Base-by-base conservation (phyloP, 352 stramenopile species). In the Phytophthora chlamydospora region DNA sequence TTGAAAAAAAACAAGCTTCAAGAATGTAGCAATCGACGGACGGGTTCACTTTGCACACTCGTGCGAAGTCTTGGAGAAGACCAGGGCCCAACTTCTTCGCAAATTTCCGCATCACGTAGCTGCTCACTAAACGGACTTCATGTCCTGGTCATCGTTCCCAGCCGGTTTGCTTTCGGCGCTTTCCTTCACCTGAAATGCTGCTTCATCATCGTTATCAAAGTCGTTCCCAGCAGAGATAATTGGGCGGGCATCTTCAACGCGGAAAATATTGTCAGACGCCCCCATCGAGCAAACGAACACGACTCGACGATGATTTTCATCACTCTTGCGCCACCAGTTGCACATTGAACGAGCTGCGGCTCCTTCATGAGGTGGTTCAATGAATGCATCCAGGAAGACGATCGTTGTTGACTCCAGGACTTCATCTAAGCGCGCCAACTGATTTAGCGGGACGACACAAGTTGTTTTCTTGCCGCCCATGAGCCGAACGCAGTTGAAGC, bases 111-210 rank as follows among this genome's bases (percentile, higher is more conserved):
- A 38, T 14, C 27, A 46, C 48, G 24, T 46, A 56, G 6, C 21
- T 33, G n/a, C 48, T 56, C 24, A 46, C 21, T 12, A 46, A 46
- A 39, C 36, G 36, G 45, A 45, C 24, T 40, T 5, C 21, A 44
- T 12, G 38, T 19, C 17, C 13, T 44, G 13, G 11, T 29, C 24
- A 16, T 44, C 38, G 38, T 10, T 11, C 29, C 14, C 8, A 6
- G 14, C 38, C 38, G 6, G 38, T 7, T 44, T 29, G 38, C 13
- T 16, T 16, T 21, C 38, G 6, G n/a, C 11, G 1, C 38, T 10
- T 17, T 29, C 38, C 14, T 6, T 44, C 38, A 2, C 16, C 38
- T 29, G 24, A 29, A 3, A 29, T 29, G 24, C 2, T 3, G 24
- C 24, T 24, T 24, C 21, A 24, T 24, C 21, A 24, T 24, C 21